These are phyloP conservation scores for Ziziphus jujuba DNA, from an alignment of 306 rosid genomes.

Conservation along the genomic window DNA sequence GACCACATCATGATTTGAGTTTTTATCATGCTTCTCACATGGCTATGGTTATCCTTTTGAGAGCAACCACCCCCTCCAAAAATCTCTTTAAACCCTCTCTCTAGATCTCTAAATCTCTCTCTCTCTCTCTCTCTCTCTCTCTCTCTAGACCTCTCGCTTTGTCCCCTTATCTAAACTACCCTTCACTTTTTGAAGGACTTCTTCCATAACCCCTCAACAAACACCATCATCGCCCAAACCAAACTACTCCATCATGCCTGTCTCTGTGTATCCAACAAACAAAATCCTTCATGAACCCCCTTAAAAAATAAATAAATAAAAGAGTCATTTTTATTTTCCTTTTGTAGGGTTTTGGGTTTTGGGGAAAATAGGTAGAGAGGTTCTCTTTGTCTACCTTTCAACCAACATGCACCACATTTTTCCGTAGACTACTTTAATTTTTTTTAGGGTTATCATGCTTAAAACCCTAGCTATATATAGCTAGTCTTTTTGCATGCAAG, in stretches of 20 bases:
- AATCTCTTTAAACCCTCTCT: background rate
- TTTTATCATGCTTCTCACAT: conserved; percentile 41
- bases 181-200: conserved; percentile 12
- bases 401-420: conserved; percentile 36
- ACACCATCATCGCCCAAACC: conserved; percentile 25
- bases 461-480: no score
- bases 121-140: conserved; percentile 9
- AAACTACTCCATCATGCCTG: conserved; percentile 37
- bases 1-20: conserved; percentile 45
- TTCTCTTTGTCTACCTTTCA: conserved; percentile 47
- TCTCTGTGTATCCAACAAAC: conserved; percentile 14
- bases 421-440: no score
- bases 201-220: conserved; percentile 13
- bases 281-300: conserved; percentile 28
- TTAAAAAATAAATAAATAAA: no score
- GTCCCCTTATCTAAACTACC: conserved; percentile 40
- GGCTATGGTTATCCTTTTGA: conserved; percentile 11
- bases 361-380: conserved; percentile 10
- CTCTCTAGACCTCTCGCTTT: conserved; percentile 31
- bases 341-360: background rate
- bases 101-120: background rate
- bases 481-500: background rate
- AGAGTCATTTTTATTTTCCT: conserved; percentile 2
- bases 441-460: background rate
- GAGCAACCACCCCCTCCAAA: conserved; percentile 31